These are phyloP conservation scores for Eragrostis curvula DNA, from an alignment of 176 grass and related monocot genomes.

Conservation along the genomic window DNA sequence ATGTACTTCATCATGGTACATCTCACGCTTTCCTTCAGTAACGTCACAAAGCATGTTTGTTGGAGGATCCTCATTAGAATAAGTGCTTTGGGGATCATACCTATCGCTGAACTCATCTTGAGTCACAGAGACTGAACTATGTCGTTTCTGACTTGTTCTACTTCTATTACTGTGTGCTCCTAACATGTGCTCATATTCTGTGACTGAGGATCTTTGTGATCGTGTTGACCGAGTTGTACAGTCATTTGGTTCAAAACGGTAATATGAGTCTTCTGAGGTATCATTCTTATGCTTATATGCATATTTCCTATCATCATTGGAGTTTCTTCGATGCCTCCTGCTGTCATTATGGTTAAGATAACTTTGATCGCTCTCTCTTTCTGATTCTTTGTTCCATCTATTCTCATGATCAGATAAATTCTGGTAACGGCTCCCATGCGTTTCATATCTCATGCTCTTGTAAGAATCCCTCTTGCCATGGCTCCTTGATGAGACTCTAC, in stretches of 20 bases:
- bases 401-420: slow-evolving; percentile 47
- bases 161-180: slow-evolving; percentile 45
- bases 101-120: slow-evolving; percentile 76
- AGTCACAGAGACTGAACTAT: slow-evolving; percentile 55
- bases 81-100: slow-evolving; percentile 58
- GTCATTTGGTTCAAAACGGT: slow-evolving; percentile 49
- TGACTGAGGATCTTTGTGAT: slow-evolving; percentile 51
- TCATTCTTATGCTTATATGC: slow-evolving; percentile 42
- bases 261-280: slow-evolving; percentile 49
- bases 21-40: slow-evolving; percentile 37
- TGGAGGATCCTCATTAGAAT: slow-evolving; percentile 54
- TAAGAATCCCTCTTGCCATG: slow-evolving; percentile 36
- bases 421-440: slow-evolving; percentile 29
- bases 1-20: slow-evolving; percentile 37
- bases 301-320: slow-evolving; percentile 36
- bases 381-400: slow-evolving; percentile 30
- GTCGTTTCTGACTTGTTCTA: slow-evolving; percentile 38
- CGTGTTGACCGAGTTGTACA: slow-evolving; percentile 30
- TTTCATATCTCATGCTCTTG: slow-evolving; percentile 42
- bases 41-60: slow-evolving; percentile 20
- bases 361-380: slow-evolving; percentile 35
- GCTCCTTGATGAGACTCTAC: slow-evolving; percentile 56
- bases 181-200: slow-evolving; percentile 45
- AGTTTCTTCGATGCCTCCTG: slow-evolving; percentile 31
- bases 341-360: slow-evolving; percentile 31